Evolutionary conservation across 371 early-diverging fungal species (phyloP).

Genomic region (Mucor sp.): DNA sequence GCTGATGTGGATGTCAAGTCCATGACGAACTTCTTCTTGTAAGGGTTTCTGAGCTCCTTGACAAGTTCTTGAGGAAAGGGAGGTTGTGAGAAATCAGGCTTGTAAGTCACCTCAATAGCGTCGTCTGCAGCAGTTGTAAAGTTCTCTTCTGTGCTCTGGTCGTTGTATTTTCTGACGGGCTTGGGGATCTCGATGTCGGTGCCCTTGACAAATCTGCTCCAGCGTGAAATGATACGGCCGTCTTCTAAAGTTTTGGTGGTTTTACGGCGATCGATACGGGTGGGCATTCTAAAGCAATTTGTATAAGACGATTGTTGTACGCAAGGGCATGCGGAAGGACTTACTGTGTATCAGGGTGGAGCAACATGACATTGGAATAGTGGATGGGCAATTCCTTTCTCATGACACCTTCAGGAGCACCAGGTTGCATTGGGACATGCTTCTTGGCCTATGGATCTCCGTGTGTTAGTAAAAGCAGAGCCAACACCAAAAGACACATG

Average conservation of each 20-base stretch:
- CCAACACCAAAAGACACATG: not conserved
- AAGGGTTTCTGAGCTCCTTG: slow-evolving; percentile 44
- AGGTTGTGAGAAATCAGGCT: slow-evolving; percentile 22
- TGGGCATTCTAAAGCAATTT: slow-evolving; percentile 31
- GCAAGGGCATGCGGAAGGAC: not conserved
- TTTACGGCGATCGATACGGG: slow-evolving; percentile 43
- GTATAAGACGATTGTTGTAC: not conserved
- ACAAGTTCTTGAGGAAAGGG: slow-evolving; percentile 44
- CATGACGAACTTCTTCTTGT: slow-evolving; percentile 27
- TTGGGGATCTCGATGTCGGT: slow-evolving; percentile 54
- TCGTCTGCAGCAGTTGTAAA: slow-evolving; percentile 45
- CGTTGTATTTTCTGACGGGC: slow-evolving; percentile 40
- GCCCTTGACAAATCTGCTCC: slow-evolving; percentile 46
- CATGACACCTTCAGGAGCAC: slow-evolving; percentile 52
- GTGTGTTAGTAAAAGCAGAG: not conserved
- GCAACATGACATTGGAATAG: slow-evolving; percentile 52
- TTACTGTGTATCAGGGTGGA: slow-evolving; percentile 57
- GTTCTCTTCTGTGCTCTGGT: slow-evolving; percentile 37
- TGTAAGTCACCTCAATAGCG: slow-evolving; percentile 34
- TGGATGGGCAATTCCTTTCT: slow-evolving; percentile 53
- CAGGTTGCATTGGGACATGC: slow-evolving; percentile 49
- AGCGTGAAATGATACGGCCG: slow-evolving; percentile 39
- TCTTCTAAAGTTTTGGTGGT: slow-evolving; percentile 40
- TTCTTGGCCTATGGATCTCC: slow-evolving; percentile 39
- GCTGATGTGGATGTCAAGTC: slow-evolving; percentile 1